Percentiles rank a stretch among this genome's conserved stretches.
Conservation (phyloP, 2,329 filamentous ascomycete genomes). For the Penicillium polonicum region DNA sequence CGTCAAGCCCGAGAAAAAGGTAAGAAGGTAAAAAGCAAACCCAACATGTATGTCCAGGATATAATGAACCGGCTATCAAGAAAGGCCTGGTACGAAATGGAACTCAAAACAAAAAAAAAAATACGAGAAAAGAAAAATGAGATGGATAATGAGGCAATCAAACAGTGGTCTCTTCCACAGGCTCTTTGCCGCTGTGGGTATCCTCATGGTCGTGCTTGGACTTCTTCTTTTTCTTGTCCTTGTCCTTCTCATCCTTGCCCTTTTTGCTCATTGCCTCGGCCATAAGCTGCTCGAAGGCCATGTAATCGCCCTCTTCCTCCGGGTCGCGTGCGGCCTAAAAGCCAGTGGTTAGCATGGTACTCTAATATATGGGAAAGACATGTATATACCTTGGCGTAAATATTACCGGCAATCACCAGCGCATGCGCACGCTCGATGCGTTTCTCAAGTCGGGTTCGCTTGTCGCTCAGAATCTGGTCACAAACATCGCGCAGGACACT, state of each 20-base stretch:
- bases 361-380: neutral
- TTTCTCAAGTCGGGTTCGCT: slow-evolving; percentile 78
- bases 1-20: neutral
- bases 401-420: slow-evolving; percentile 80
- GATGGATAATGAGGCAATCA: slow-evolving; percentile 10
- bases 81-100: neutral
- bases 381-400: slow-evolving; percentile 74
- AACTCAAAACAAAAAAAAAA: neutral
- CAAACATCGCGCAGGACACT: slow-evolving; percentile 92
- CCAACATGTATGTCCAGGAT: slow-evolving; percentile 19
- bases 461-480: slow-evolving; percentile 77
- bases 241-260: slow-evolving; percentile 74
- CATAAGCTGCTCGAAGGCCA: slow-evolving; percentile 97
- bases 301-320: slow-evolving; percentile 97
- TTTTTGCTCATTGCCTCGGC: slow-evolving; percentile 96
- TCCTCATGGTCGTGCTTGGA: slow-evolving; percentile 35
- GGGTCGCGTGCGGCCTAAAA: slow-evolving; percentile 77
- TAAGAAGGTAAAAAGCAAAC: neutral
- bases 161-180: slow-evolving; percentile 13
- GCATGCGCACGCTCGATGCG: slow-evolving; percentile 87
- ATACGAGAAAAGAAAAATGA: neutral
- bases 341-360: slow-evolving; percentile 12
- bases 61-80: slow-evolving; percentile 4
- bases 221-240: slow-evolving; percentile 65
- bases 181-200: slow-evolving; percentile 10